A percentile compares a stretch with the other conserved stretches of the same genome.
phyloP scores from a whole-genome alignment of 1,284 basidiomycete species.

The Cryptococcus sp. region DNA sequence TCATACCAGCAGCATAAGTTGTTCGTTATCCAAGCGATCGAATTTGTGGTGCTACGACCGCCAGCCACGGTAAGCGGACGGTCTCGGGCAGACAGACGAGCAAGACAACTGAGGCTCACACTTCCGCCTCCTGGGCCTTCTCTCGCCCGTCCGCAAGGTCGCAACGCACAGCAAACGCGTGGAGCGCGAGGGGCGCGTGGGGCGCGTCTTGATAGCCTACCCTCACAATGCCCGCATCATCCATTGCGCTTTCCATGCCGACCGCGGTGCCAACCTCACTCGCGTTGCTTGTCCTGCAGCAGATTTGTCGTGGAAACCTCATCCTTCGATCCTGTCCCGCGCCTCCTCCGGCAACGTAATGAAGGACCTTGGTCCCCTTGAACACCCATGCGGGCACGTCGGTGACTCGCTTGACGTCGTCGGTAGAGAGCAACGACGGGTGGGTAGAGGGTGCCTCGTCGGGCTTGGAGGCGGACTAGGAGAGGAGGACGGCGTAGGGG shows the following conservation, averaged over 20 bases:
- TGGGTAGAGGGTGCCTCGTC: conserved; percentile 62
- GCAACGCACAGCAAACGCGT: conserved; percentile 60
- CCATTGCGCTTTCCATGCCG: too few relatives aligned
- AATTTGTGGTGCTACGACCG: too few relatives aligned
- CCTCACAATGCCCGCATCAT: background rate
- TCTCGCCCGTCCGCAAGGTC: conserved; percentile 45
- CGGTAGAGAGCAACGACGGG: conserved; percentile 64
- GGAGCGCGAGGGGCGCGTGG: conserved; percentile 57
- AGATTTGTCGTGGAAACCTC: conserved; percentile 57
- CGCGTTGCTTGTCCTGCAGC: background rate
- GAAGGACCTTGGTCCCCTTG: conserved; percentile 44
- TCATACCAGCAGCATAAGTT: too few relatives aligned
- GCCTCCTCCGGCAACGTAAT: conserved; percentile 28
- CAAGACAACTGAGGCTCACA: too few relatives aligned
- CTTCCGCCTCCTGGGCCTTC: conserved; percentile 59
- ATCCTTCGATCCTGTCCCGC: conserved; percentile 41
- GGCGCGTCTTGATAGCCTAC: too few relatives aligned
- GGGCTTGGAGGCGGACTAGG: conserved; percentile 62
- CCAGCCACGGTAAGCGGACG: too few relatives aligned
- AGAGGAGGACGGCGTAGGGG: conserved; percentile 43
- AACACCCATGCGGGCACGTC: conserved; percentile 41
- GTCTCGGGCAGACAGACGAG: too few relatives aligned
- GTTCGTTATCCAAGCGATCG: too few relatives aligned
- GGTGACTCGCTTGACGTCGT: conserved; percentile 54
- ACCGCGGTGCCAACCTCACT: too few relatives aligned